Base-by-base conservation (phyloP, 768 basidiomycete species). In the Cystobasidium ongulense region DNA sequence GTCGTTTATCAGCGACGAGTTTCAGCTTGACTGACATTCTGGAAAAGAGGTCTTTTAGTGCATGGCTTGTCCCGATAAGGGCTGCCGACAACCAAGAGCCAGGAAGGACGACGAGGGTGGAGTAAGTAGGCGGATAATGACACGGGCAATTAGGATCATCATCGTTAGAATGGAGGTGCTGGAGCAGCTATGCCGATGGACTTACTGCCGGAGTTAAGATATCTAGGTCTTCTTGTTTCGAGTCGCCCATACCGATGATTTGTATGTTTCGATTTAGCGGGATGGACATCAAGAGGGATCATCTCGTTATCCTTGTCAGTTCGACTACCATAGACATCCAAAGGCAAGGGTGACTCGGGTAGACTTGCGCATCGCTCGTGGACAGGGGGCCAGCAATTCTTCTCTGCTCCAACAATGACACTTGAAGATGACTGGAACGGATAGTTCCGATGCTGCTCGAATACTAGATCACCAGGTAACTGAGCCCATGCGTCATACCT, bases 151-250 rank as follows among this genome's bases (percentile, higher is more conserved):
- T n/a, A 46, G 43, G n/a, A 46, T 46, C 43, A 46, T n/a, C n/a
- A n/a, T n/a, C n/a, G n/a, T n/a, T n/a, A n/a, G n/a, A n/a, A n/a
- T n/a, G n/a, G n/a, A n/a, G n/a, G n/a, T n/a, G n/a, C n/a, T n/a
- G 43, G n/a, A 46, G 13, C 43, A 46, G 43, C 52, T 7, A 54
- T 5, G 52, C n/a, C 52, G 52, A 21, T 13, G n/a, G 21, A 39
- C 63, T 64, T 25, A 64, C 63, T 64, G 17, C 63, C 63, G 4
- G 63, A 64, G n/a, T 64, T 64, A 5, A 64, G 17, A 27, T 17
- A 64, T 39, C 33, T 64, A 8, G 63, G 63, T 46, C 63, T 13
- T 11, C 36, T 13, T 5, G 63, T 64, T 36, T 64, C 63, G 17
- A 7, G 39, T 29, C 27, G 36, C 2, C 15, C 5, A 2, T 4